Evolutionary conservation across 1,284 basidiomycete genomes (phyloP), one percentile per base, ranked within the genome.

Genomic region (Cutaneotrichosporon sp.): DNA sequence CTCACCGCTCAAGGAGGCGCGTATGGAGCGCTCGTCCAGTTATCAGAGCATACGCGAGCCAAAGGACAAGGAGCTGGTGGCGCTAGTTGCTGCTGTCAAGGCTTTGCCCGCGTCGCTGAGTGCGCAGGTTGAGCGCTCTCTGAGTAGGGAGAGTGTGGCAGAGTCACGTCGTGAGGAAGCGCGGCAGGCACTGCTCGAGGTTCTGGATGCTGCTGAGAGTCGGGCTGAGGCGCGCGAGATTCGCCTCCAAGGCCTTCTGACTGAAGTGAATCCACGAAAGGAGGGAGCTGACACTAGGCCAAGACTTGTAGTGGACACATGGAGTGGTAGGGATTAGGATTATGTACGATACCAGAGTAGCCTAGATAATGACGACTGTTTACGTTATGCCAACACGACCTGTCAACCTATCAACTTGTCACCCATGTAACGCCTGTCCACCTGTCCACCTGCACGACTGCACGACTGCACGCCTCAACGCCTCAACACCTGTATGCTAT

Each of bases 291-390:
- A 64, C 34, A 3, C 21, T 58, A 68, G 66, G 66, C 66, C 9
- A 68, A 65, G 52, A 34, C 66, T 21, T 61, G 46, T 9, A 65
- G 63, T 14, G 65, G 65, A 9, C 65, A 66, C 56, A 66, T 66
- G 65, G 65, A 61, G 51, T 66, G 65, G 65, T 66, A 60, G 53
- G 30, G 30, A 26, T 21, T n/a, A 16, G 40, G 22, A 22, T 26
- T 22, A 40, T n/a, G 40, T 31, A 46, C 18, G 31, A 32, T 58
- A 40, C 38, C 57, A 59, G 59, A 59, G 49, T 51, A 31, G 21
- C 49, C 14, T 51, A n/a, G 8, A 51, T 47, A 47, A 47, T 51
- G 49, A 51, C 49, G 49, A 51, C 30, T 30, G 18, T 26, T 26
- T 26, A 26, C 3, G 26, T 46, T 46, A 46, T 46, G 42, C 42